Base-by-base conservation (phyloP, 202 grass and related monocot genomes). In the Setaria viridis region DNA sequence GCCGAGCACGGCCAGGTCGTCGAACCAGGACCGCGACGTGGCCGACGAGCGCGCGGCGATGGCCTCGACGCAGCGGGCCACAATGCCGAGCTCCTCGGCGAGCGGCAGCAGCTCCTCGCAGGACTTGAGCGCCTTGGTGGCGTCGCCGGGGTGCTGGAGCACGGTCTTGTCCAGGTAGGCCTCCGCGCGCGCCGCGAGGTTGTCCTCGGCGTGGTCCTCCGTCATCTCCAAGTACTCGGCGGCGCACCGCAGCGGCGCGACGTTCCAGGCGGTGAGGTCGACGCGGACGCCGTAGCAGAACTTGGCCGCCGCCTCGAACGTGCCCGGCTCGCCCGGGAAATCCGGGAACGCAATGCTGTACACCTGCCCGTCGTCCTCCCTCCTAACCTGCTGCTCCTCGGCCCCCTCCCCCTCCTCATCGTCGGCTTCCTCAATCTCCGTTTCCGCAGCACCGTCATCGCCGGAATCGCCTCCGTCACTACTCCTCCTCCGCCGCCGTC, bases 271-370 rank as follows among this genome's bases (percentile, higher is more conserved):
- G 7, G 82, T 96, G 82, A 99, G 77, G 14, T 96, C 93, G 58
- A 99, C 76, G 55, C 94, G 94, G 74, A 96, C 91, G 81, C 93
- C 93, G 51, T 99, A 99, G 77, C 97, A 96, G 84, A 93, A 99
- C 69, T 94, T 99, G 69, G 90, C 90, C 4, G 85, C 93, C 30
- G 73, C 43, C 90, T 99, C 93, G 84, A 99, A 99, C 14, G 93
- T 92, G 80, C 90, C 91, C 35, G 88, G 80, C 1, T 92, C 94
- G 47, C 91, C 93, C 0, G 97, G 97, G 80, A 99, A 94, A 56
- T 96, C 85, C 9, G 75, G 65, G 63, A 96, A 82, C n/a, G 57
- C 66, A 71, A 96, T 83, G 76, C 90, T 70, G 84, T 84, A 94
- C 17, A 67, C 21, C 72, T 87, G 85, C 20, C 76, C 80, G 15